Evolutionary conservation across 2,329 filamentous ascomycete genomes (phyloP).

Genomic region (Colletotrichum coccodes): DNA sequence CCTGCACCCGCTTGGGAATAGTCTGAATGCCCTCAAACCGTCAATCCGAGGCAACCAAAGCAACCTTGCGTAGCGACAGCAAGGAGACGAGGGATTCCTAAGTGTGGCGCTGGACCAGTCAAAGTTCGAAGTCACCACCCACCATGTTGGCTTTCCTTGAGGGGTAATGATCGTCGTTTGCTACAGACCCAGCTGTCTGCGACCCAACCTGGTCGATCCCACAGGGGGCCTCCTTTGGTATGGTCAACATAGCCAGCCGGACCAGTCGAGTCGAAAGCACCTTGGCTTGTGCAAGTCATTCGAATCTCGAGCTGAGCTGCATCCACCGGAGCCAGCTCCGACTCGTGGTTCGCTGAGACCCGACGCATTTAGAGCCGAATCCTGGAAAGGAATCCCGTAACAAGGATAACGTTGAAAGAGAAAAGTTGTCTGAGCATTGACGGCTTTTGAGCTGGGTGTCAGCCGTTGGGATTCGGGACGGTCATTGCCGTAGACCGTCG

Average conservation of each 20-base stretch:
- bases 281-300: background rate
- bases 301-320: background rate
- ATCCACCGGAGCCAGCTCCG: constrained; percentile 18
- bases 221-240: background rate
- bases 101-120: background rate
- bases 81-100: background rate
- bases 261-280: background rate
- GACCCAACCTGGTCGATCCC: background rate
- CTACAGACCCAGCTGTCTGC: background rate
- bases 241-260: background rate
- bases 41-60: background rate
- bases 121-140: background rate
- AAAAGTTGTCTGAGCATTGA: background rate
- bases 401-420: too few relatives aligned
- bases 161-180: constrained; percentile 8
- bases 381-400: background rate
- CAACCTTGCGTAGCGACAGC: background rate
- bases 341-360: background rate
- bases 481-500: background rate
- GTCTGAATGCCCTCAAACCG: constrained; percentile 15
- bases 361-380: background rate
- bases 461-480: background rate
- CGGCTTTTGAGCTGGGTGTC: background rate
- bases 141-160: background rate
- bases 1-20: background rate